Evolutionary conservation across 371 early-diverging fungal species (phyloP).

Genomic region (Quaeritorhiza haematococci): DNA sequence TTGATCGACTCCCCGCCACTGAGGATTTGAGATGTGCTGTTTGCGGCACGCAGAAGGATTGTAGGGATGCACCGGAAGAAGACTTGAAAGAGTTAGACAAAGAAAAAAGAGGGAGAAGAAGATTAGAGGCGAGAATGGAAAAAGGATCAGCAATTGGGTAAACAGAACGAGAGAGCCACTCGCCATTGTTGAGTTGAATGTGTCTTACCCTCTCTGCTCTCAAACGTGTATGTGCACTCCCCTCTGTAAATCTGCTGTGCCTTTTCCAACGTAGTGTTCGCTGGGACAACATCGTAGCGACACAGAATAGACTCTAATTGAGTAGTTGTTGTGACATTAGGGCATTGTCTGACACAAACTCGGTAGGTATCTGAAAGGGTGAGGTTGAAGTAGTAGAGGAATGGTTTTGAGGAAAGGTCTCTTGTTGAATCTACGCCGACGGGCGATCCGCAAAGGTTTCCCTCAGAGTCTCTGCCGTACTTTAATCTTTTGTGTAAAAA

Average conservation of each 20-base stretch:
- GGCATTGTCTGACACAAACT: not conserved
- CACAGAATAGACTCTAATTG: not conserved
- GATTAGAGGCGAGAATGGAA: no score
- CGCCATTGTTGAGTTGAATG: not conserved
- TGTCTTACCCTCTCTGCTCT: not conserved
- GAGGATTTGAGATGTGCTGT: not conserved
- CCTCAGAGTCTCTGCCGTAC: conserved; percentile 1
- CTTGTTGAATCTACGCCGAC: conserved; percentile 1
- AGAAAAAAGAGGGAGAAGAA: no score
- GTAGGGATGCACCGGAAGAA: not conserved
- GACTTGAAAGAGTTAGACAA: not conserved
- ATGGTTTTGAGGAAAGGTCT: not conserved
- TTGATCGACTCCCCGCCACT: not conserved
- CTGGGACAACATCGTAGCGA: not conserved
- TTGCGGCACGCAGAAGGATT: not conserved
- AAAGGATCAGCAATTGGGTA: no score
- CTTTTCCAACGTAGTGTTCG: not conserved
- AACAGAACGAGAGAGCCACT: not conserved
- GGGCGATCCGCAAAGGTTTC: not conserved
- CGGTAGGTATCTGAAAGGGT: not conserved
- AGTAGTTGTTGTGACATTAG: not conserved
- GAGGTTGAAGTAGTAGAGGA: not conserved
- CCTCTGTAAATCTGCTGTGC: not conserved
- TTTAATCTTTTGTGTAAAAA: not conserved
- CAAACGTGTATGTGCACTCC: not conserved